phyloP scores from a whole-genome alignment of 257 asterid species.

The Solanum chiquidenum region DNA sequence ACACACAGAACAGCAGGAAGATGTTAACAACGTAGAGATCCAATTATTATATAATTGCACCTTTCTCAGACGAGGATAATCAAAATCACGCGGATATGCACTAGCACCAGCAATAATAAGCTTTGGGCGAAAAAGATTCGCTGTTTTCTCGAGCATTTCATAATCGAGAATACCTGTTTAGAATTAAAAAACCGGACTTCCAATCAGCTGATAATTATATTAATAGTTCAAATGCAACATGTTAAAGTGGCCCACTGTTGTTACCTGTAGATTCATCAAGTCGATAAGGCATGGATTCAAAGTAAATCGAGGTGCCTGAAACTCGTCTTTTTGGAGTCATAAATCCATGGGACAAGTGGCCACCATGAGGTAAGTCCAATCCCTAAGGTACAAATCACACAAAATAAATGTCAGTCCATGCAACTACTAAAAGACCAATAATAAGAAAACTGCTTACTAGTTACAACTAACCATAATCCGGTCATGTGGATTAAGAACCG shows the following conservation, averaged over 20 bases:
- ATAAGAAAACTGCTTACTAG: not conserved
- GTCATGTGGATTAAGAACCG: constrained; percentile 81
- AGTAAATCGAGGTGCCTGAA: constrained; percentile 88
- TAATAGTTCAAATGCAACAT: not conserved
- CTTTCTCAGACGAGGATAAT: constrained; percentile 82
- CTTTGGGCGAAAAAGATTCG: constrained; percentile 79
- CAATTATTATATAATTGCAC: constrained; percentile 11
- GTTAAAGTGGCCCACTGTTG: not conserved
- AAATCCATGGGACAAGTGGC: constrained; percentile 94
- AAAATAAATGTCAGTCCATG: not conserved
- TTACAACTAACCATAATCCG: constrained; percentile 58
- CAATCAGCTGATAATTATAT: not conserved
- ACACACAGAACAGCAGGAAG: not conserved
- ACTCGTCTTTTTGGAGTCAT: constrained; percentile 94
- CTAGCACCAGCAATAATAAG: constrained; percentile 96
- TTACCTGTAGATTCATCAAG: constrained; percentile 87
- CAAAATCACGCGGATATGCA: constrained; percentile 91
- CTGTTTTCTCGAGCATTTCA: constrained; percentile 86
- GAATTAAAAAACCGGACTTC: not conserved
- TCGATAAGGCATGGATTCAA: constrained; percentile 91
- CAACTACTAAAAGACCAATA: not conserved
- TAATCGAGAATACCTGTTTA: constrained; percentile 72
- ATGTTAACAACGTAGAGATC: not conserved
- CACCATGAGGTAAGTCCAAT: constrained; percentile 96
- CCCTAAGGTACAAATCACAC: constrained; percentile 35